Percentiles rank a stretch among this genome's conserved stretches.
Conservation (phyloP, 108 stramenopile species). For the Cylindrotheca fusiformis region DNA sequence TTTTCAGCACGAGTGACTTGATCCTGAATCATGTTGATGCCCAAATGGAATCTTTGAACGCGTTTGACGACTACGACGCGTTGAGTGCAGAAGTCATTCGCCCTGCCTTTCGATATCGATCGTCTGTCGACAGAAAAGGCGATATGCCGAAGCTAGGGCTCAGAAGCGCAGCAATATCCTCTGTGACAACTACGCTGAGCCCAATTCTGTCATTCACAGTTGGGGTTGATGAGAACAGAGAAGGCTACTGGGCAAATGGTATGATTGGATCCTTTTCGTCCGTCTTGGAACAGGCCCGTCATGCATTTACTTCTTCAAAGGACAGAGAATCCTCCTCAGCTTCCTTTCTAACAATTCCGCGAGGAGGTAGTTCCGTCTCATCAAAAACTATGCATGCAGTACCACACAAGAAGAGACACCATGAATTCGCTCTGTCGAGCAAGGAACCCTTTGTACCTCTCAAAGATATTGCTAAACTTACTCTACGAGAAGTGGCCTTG, state of each 20-base stretch:
- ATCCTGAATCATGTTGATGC: conserved; percentile 22
- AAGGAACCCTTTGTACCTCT: conserved; percentile 46
- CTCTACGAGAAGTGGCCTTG: conserved; percentile 44
- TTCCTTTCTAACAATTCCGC: conserved; percentile 15
- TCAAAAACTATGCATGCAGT: background rate
- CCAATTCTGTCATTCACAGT: conserved; percentile 64
- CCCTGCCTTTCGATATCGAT: conserved; percentile 30
- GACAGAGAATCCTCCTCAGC: background rate
- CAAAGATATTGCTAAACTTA: conserved; percentile 46
- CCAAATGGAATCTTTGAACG: conserved; percentile 26
- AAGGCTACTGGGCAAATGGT: conserved; percentile 38
- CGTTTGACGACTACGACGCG: conserved; percentile 23
- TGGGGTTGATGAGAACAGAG: conserved; percentile 48
- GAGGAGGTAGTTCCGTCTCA: conserved; percentile 20
- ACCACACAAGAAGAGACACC: conserved; percentile 1
- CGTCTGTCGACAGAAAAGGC: background rate
- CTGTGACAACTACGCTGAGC: conserved; percentile 41
- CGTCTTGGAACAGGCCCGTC: conserved; percentile 23
- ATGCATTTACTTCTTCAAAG: conserved; percentile 24
- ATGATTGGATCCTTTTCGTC: conserved; percentile 17
- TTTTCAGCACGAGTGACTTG: conserved; percentile 23
- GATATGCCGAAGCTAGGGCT: conserved; percentile 22
- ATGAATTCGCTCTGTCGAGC: conserved; percentile 23
- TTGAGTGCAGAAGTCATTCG: conserved; percentile 35
- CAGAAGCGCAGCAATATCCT: conserved; percentile 41